A percentile compares a stretch with the other conserved stretches of the same genome.
These are phyloP conservation scores for Trypanosoma mega DNA, from an alignment of 208 protist genomes.

Conservation along the genomic window DNA sequence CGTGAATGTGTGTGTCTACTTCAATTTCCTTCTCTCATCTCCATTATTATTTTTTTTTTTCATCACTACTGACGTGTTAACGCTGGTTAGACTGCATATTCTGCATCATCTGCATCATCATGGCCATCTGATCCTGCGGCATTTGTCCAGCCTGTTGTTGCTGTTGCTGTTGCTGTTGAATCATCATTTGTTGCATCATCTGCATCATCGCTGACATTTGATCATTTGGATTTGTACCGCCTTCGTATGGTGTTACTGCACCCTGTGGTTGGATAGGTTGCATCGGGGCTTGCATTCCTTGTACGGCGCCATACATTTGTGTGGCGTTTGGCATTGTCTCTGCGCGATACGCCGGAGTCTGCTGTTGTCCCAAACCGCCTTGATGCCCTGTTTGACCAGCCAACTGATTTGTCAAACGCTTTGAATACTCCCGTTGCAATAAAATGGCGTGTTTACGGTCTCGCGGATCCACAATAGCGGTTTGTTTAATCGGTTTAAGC, in stretches of 20 bases:
- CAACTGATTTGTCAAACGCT: constrained; percentile 26
- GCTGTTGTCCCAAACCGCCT: constrained; percentile 23
- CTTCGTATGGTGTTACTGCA: background rate
- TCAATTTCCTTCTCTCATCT: too few species aligned
- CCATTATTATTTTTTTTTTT: too few species aligned
- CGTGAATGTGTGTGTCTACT: too few species aligned
- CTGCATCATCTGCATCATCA: constrained; percentile 44
- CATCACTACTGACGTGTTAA: constrained; percentile 1
- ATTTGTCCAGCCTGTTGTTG: constrained; percentile 2
- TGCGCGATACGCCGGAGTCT: background rate
- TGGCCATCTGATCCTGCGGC: constrained; percentile 37
- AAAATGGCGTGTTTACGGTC: constrained; percentile 40
- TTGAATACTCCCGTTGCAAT: constrained; percentile 33
- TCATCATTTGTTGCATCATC: constrained; percentile 34
- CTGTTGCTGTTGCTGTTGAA: constrained; percentile 18
- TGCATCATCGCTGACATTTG: constrained; percentile 34
- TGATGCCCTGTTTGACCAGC: constrained; percentile 25
- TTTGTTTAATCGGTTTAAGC: constrained; percentile 68
- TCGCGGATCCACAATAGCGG: constrained; percentile 48
- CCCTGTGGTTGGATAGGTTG: constrained; percentile 6
- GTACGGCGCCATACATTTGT: constrained; percentile 10
- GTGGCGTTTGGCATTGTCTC: constrained; percentile 29
- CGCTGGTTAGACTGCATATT: constrained; percentile 19
- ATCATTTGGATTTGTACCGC: background rate
- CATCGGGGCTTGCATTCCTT: constrained; percentile 1